Evolutionary conservation across 2,329 filamentous ascomycete species (phyloP).

Genomic region (Sclerotiophoma versabilis): DNA sequence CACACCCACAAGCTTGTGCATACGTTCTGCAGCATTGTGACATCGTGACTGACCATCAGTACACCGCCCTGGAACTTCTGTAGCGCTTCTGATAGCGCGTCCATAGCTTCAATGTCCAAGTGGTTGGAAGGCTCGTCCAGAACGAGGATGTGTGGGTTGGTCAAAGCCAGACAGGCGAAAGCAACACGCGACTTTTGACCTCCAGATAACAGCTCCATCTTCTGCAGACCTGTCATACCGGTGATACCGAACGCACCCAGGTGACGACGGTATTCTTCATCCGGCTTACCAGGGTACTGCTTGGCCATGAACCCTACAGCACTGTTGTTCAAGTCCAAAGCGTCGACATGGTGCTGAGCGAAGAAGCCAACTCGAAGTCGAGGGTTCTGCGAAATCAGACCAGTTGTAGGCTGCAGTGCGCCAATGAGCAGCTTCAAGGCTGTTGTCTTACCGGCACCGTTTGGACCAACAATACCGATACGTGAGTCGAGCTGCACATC

Average conservation of each 20-base stretch:
- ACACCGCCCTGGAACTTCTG: constrained; percentile 91
- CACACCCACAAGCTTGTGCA: constrained; percentile 97
- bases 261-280: constrained; percentile 96
- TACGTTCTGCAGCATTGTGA: constrained; percentile 97
- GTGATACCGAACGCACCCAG: constrained; percentile 87
- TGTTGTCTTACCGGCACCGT: constrained; percentile 98
- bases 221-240: constrained; percentile 94
- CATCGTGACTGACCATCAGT: constrained; percentile 98
- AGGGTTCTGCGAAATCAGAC: constrained; percentile 86
- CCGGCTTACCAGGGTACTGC: constrained; percentile 85
- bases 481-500: constrained; percentile 98
- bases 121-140: constrained; percentile 99
- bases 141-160: constrained; percentile 95
- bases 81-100: constrained; percentile 85
- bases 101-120: constrained; percentile 99
- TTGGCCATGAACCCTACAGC: constrained; percentile 97
- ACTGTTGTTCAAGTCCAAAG: constrained; percentile 84
- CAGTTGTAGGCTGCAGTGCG: constrained; percentile 76
- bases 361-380: constrained; percentile 94
- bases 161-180: constrained; percentile 93
- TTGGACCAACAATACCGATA: constrained; percentile 98
- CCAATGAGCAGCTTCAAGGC: constrained; percentile 97
- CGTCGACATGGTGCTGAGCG: constrained; percentile 97
- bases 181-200: constrained; percentile 98
- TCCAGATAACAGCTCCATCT: constrained; percentile 92